phyloP scores from a whole-genome alignment of 2,329 filamentous ascomycete species.

The Ophiosphaerella korrae region DNA sequence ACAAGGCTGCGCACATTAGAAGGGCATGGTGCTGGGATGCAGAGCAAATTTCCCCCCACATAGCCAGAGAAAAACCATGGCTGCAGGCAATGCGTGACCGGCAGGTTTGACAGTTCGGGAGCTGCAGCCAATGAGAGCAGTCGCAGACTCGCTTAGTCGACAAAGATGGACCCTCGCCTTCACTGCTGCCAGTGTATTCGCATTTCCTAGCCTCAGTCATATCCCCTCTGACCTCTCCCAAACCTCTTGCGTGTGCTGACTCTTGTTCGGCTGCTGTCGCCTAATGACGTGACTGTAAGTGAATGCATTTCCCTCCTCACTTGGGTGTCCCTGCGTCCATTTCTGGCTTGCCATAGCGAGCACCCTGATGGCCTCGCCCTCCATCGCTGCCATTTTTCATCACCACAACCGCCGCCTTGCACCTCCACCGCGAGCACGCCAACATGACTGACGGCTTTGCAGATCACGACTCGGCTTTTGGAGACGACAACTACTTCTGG shows the following conservation, averaged over 20 bases:
- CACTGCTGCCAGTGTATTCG: conserved; percentile 17
- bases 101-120: conserved; percentile 2
- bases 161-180: conserved; percentile 9
- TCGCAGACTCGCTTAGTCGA: conserved; percentile 17
- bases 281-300: conserved; percentile 7
- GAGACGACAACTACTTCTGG: conserved; percentile 34
- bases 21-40: too few relatives aligned
- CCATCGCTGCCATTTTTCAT: not conserved
- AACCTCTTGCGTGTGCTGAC: too few relatives aligned
- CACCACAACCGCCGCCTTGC: not conserved
- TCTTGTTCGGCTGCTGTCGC: not conserved
- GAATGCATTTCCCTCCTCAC: not conserved
- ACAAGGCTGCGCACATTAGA: too few relatives aligned
- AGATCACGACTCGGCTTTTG: conserved; percentile 42
- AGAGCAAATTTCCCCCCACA: too few relatives aligned
- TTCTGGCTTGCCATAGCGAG: not conserved
- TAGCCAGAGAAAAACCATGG: not conserved
- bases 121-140: conserved; percentile 12
- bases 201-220: conserved; percentile 3
- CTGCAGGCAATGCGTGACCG: conserved; percentile 3
- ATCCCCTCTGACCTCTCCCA: too few relatives aligned
- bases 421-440: conserved; percentile 7
- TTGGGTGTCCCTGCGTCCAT: not conserved
- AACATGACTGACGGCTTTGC: conserved; percentile 35
- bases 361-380: not conserved